Base-by-base conservation (phyloP, 2,329 filamentous ascomycete genomes). In the Pezicula carpinea region DNA sequence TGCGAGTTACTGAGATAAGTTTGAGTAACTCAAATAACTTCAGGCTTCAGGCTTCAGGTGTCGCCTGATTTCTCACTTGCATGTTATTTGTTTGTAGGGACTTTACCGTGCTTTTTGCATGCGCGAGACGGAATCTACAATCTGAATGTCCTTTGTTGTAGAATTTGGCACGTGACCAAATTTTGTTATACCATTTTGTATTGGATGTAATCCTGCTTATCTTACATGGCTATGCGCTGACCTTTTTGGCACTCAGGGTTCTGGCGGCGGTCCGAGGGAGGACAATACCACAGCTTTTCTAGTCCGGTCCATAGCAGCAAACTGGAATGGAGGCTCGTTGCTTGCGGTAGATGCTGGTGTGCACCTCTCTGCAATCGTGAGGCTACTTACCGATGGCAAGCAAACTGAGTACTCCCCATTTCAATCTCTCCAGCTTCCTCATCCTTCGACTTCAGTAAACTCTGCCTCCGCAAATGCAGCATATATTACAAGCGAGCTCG, bases 301-400 rank as follows among this genome's bases (percentile, higher is more conserved):
- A 17, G 88, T 97, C 39, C 85, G 92, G 39, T 92, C 92, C 4
- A 76, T 85, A 8, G 79, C 83, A 23, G 80, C 85, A 44, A 79
- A 83, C 52, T 99, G 93, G 93, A 73, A 77, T 41, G 86, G 83
- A 58, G 85, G 87, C 38, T 96, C 90, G 0, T 67, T 96, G 34
- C 74, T 97, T 22, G 90, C 92, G n/a, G 85, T 99, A 44, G 93
- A 99, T 71, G 91, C 90, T 8, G 93, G 93, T 40, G 89, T 91
- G 26, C 87, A 96, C 64, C 78, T 99, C 34, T 83, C 88, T 22
- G 83, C 89, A 46, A 96, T 99, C 47, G 81, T 82, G n/a, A 77
- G 80, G 40, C 87, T 95, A 40, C 74, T 99, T 21, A 53, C 61
- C 41, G 36, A 55, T 11, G 50, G 55, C 34, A 68, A 4, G 66